Conservation (phyloP, 352 stramenopile species). For the Thalassiosira delicatula region DNA sequence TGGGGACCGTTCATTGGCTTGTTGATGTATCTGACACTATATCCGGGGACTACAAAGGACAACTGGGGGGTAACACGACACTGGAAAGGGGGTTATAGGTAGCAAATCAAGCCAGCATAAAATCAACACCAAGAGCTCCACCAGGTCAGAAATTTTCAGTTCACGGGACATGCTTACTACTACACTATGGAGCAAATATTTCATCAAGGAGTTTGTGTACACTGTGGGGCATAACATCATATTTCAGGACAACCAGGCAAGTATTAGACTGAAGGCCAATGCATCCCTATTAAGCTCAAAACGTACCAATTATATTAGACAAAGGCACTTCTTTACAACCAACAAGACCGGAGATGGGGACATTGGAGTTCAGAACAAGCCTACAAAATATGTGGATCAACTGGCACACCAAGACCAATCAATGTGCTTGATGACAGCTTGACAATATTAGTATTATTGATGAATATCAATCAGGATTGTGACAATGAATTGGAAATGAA, state of each 20-base stretch:
- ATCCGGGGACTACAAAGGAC: no score
- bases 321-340: slow-evolving; percentile 1
- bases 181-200: neutral
- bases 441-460: no score
- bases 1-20: no score
- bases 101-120: slow-evolving; percentile 42
- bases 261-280: neutral
- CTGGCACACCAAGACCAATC: no score
- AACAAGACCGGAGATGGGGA: no score
- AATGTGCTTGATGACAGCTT: no score
- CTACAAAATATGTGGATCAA: no score
- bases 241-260: slow-evolving; percentile 2
- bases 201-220: neutral
- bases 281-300: neutral
- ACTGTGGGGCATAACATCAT: neutral
- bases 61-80: no score
- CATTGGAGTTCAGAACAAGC: no score
- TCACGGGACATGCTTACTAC: slow-evolving; percentile 14
- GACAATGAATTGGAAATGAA: no score
- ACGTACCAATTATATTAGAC: neutral
- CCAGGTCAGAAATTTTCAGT: slow-evolving; percentile 2
- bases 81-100: slow-evolving; percentile 1
- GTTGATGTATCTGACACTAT: no score
- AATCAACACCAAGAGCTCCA: slow-evolving; percentile 45
- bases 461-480: no score